Percentiles rank a stretch among this genome's conserved stretches.
Evolutionary conservation across 2,329 filamentous ascomycete species (phyloP).

Genomic region (Davidsoniella neocaledoniae): DNA sequence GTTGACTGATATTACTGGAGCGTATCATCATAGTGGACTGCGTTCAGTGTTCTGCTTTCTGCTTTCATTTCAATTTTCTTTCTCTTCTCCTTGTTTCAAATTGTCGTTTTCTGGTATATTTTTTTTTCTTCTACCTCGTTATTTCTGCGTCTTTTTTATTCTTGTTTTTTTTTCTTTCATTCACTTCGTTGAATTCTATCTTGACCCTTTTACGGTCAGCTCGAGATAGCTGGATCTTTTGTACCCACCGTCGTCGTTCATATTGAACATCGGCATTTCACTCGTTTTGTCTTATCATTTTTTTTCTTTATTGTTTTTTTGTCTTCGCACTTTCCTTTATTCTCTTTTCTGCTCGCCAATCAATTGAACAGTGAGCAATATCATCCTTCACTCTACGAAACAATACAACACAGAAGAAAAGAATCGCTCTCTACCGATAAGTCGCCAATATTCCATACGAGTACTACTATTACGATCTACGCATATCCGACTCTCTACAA

Average conservation of each 20-base stretch:
- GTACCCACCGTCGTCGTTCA: constrained; percentile 24
- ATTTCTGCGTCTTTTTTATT: constrained; percentile 16
- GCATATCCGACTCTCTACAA: no score
- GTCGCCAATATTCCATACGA: no score
- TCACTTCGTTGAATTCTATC: constrained; percentile 9
- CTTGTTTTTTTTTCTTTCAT: constrained; percentile 15
- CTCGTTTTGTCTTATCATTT: not conserved
- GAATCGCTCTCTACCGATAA: no score
- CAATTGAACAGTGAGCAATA: no score
- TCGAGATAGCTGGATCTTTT: constrained; percentile 29
- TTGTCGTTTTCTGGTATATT: not conserved
- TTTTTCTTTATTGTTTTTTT: not conserved
- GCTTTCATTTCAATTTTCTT: constrained; percentile 14
- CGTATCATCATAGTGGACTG: constrained; percentile 1
- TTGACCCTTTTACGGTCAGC: not conserved
- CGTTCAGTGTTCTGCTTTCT: constrained; percentile 13
- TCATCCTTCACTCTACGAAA: no score
- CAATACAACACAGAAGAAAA: no score
- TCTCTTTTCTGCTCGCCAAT: no score
- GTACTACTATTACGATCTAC: no score
- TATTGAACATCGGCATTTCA: not conserved
- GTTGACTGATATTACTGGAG: constrained; percentile 1
- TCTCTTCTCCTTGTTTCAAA: constrained; percentile 15
- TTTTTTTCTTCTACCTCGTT: constrained; percentile 14
- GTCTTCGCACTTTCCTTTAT: no score